A percentile compares a stretch with the other conserved stretches of the same genome.
These are phyloP conservation scores for Oryza meridionalis DNA, from an alignment of 176 grass and related monocot species.

Conservation along the genomic window DNA sequence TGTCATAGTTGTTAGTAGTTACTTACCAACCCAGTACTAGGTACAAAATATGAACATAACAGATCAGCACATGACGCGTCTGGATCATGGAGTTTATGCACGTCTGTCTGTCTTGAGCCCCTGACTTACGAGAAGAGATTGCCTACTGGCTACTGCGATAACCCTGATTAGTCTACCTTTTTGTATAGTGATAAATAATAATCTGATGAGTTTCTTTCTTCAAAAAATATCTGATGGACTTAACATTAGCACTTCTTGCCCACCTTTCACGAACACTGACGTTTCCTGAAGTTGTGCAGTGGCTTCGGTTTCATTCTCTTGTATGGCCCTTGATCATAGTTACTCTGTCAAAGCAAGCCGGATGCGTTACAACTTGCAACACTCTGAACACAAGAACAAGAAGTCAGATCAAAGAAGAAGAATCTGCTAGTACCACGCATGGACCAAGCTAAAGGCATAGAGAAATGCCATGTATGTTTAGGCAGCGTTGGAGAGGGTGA, in stretches of 20 bases:
- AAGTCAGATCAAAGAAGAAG: slow-evolving; percentile 37
- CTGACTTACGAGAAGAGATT: background rate
- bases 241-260: background rate
- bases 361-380: slow-evolving; percentile 25
- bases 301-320: background rate
- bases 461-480: background rate
- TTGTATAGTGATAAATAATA: background rate
- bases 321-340: background rate
- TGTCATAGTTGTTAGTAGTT: slow-evolving; percentile 42
- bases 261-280: background rate
- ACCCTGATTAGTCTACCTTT: background rate
- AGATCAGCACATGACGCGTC: slow-evolving; percentile 34
- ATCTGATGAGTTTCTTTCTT: background rate
- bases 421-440: background rate
- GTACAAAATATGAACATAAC: slow-evolving; percentile 4
- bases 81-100: background rate
- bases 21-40: slow-evolving; percentile 41
- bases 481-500: no score
- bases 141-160: background rate
- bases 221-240: background rate
- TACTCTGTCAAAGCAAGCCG: background rate
- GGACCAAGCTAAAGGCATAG: background rate
- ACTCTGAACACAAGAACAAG: background rate
- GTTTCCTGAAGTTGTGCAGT: slow-evolving; percentile 13
- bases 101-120: background rate